phyloP scores from a whole-genome alignment of 768 basidiomycete species.

The Tylopilus felleus region DNA sequence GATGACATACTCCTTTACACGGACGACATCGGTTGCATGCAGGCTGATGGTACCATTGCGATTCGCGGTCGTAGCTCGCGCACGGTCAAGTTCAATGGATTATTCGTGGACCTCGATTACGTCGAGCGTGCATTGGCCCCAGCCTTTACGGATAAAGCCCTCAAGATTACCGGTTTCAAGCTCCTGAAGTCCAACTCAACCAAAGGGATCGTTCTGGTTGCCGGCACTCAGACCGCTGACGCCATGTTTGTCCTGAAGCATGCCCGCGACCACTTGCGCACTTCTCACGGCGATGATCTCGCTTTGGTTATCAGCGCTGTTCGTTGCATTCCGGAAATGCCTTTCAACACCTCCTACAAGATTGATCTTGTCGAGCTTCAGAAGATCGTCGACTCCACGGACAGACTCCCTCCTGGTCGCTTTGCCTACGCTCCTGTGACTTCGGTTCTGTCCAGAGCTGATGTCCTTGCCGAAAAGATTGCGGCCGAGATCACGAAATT shows the following conservation, averaged over 20 bases:
- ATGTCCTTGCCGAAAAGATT: constrained; percentile 33
- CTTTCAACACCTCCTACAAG: constrained; percentile 17
- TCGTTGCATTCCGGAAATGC: constrained; percentile 13
- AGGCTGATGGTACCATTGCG: constrained; percentile 11
- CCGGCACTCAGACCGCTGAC: constrained; percentile 4
- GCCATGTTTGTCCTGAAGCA: constrained; percentile 10
- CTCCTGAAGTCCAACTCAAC: constrained; percentile 11
- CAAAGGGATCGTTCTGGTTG: constrained; percentile 7
- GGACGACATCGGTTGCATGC: constrained; percentile 16
- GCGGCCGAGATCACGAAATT: constrained; percentile 31
- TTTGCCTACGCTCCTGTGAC: constrained; percentile 7
- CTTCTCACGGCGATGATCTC: constrained; percentile 3
- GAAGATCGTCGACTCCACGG: constrained; percentile 9
- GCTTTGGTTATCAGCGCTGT: constrained; percentile 9
- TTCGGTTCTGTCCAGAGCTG: constrained; percentile 13
- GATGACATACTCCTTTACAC: constrained; percentile 13
- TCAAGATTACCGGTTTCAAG: constrained; percentile 9
- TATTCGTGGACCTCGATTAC: constrained; percentile 17
- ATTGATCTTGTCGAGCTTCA: constrained; percentile 13
- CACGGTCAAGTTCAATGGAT: constrained; percentile 14
- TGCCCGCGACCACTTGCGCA: constrained; percentile 11
- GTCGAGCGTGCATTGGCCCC: constrained; percentile 16
- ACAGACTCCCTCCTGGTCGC: constrained; percentile 2
- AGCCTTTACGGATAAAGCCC: constrained; percentile 6
- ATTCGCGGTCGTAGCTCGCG: constrained; percentile 16